Percentiles rank a stretch among this genome's conserved stretches.
These are phyloP conservation scores for Aegle marmelos DNA, from an alignment of 345 rosid genomes.

Conservation along the genomic window DNA sequence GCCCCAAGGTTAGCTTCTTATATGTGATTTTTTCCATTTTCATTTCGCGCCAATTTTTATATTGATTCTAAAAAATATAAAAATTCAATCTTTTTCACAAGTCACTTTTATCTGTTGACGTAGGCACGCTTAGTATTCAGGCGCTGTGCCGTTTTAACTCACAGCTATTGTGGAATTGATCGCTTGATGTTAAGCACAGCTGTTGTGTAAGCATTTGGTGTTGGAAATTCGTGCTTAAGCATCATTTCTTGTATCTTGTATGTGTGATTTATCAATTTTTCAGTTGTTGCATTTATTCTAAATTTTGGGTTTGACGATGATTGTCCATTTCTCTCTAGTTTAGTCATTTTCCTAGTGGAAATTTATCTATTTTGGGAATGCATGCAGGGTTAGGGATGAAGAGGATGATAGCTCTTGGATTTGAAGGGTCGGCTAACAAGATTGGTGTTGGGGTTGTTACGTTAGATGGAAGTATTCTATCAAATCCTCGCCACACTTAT, in stretches of 20 bases:
- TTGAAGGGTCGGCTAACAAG: constrained; percentile 96
- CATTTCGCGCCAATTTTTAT: not conserved
- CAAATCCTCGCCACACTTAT: constrained; percentile 95
- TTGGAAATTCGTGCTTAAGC: not conserved
- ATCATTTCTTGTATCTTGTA: not conserved
- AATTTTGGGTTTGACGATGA: not conserved
- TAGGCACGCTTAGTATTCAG: not conserved
- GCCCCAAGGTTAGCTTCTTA: not conserved
- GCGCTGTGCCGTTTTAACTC: not conserved
- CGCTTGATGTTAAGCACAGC: too few species aligned
- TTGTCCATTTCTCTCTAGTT: not conserved
- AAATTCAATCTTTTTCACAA: not conserved
- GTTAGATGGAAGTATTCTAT: constrained; percentile 70
- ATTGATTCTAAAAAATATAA: not conserved
- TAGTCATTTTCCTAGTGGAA: not conserved
- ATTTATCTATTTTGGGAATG: not conserved
- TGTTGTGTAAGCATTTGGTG: not conserved
- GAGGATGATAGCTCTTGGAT: constrained; percentile 78
- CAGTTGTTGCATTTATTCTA: not conserved
- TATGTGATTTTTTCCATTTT: not conserved
- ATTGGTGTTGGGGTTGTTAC: constrained; percentile 87
- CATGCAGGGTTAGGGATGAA: constrained; percentile 37
- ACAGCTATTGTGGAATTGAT: too few species aligned
- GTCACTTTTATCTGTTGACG: not conserved
- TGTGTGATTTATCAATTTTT: not conserved